Percentiles rank a stretch among this genome's conserved stretches.
These are phyloP conservation scores for Aspergillus nomiae DNA, from an alignment of 2,329 filamentous ascomycete species.

Conservation along the genomic window DNA sequence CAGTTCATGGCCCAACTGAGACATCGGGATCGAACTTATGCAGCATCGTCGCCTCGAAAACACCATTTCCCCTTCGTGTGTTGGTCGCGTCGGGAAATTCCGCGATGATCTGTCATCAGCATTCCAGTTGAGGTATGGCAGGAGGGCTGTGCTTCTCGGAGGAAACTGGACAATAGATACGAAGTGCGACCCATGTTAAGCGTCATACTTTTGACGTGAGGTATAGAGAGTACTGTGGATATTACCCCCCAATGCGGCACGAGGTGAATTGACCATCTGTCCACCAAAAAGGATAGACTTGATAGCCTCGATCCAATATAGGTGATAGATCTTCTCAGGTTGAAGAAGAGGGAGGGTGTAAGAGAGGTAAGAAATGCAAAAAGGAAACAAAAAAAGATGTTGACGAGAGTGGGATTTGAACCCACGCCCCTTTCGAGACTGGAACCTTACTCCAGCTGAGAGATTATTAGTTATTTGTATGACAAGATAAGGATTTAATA, in stretches of 20 bases:
- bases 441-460: slow-evolving; percentile 5
- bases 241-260: too few species aligned
- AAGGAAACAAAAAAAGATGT: background rate
- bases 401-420: slow-evolving; percentile 7
- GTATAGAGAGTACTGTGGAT: too few species aligned
- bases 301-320: too few species aligned
- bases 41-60: background rate
- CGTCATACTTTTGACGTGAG: too few species aligned
- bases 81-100: background rate
- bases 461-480: too few species aligned
- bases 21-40: background rate
- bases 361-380: too few species aligned
- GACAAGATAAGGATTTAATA: too few species aligned
- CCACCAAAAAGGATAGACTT: too few species aligned
- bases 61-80: background rate
- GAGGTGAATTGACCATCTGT: too few species aligned
- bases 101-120: background rate
- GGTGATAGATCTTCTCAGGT: too few species aligned
- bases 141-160: background rate
- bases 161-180: background rate
- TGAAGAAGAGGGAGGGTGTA: too few species aligned
- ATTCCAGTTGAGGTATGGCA: background rate
- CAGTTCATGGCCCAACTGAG: background rate
- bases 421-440: slow-evolving; percentile 6
- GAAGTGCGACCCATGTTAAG: too few species aligned